Evolutionary conservation across 2,329 filamentous ascomycete genomes (phyloP).

Genomic region (Nemania bipapillata): DNA sequence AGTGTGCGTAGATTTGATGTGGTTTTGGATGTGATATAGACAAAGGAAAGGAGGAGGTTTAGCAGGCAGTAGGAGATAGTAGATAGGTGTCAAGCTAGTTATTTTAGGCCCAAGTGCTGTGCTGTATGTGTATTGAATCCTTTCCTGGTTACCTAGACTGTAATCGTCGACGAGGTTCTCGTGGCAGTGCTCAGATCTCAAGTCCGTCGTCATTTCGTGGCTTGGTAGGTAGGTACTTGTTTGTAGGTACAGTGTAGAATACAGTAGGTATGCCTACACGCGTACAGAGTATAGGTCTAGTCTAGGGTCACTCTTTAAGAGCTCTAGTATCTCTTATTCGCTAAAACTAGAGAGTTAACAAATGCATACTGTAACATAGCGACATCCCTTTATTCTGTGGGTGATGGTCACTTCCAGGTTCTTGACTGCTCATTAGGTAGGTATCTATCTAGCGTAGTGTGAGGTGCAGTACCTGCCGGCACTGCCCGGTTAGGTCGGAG

Average conservation of each 20-base stretch:
- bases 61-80: background rate
- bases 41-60: background rate
- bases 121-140: background rate
- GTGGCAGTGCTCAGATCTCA: conserved; percentile 40
- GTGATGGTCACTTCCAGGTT: background rate
- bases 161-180: conserved; percentile 32
- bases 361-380: background rate
- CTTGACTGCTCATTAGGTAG: background rate
- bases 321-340: background rate
- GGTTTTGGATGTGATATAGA: background rate
- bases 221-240: conserved; percentile 26
- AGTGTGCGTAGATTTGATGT: background rate
- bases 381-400: background rate
- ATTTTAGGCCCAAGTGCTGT: conserved; percentile 5
- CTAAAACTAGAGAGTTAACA: background rate
- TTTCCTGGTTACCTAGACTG: background rate
- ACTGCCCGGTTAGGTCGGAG: conserved; percentile 34
- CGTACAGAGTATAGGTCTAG: background rate
- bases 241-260: background rate
- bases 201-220: conserved; percentile 35
- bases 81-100: background rate
- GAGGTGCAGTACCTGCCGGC: background rate
- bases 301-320: background rate
- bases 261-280: too few relatives aligned
- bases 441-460: too few relatives aligned